Conservation (phyloP, 306 rosid genomes). For the Quillaja saponaria region DNA sequence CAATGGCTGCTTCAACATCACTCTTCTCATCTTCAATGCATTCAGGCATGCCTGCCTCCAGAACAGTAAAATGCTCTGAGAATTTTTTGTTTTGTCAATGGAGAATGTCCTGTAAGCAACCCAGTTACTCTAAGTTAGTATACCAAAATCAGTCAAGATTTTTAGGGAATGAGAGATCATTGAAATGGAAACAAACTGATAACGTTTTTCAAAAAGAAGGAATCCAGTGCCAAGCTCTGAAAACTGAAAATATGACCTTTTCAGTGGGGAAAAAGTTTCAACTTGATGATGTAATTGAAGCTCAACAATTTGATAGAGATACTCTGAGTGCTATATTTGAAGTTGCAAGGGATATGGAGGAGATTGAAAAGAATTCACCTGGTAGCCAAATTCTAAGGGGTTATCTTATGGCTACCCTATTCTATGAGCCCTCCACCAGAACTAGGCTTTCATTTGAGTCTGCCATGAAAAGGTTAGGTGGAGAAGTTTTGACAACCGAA, state of each 20-base stretch:
- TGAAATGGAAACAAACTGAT: conserved; percentile 29
- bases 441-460: conserved; percentile 93
- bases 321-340: conserved; percentile 63
- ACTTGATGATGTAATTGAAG: conserved; percentile 80
- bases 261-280: conserved; percentile 60
- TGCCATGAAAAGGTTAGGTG: conserved; percentile 93
- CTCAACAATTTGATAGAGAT: conserved; percentile 81
- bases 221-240: conserved; percentile 40
- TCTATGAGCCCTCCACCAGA: conserved; percentile 92
- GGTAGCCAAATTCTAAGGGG: conserved; percentile 82
- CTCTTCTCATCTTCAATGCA: conserved; percentile 46
- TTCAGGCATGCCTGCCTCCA: conserved; percentile 37
- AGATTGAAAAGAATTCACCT: conserved; percentile 64
- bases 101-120: conserved; percentile 11
- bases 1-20: conserved; percentile 65
- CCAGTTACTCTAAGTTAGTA: conserved; percentile 14
- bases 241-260: conserved; percentile 46
- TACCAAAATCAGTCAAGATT: conserved; percentile 25
- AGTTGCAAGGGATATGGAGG: conserved; percentile 81
- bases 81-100: conserved; percentile 27
- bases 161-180: conserved; percentile 25
- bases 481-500: conserved; percentile 90
- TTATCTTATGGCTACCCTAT: conserved; percentile 88
- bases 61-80: conserved; percentile 27
- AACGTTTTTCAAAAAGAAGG: conserved; percentile 25